Evolutionary conservation across 129 eudicot species (phyloP).

Genomic region (Arctium lappa): DNA sequence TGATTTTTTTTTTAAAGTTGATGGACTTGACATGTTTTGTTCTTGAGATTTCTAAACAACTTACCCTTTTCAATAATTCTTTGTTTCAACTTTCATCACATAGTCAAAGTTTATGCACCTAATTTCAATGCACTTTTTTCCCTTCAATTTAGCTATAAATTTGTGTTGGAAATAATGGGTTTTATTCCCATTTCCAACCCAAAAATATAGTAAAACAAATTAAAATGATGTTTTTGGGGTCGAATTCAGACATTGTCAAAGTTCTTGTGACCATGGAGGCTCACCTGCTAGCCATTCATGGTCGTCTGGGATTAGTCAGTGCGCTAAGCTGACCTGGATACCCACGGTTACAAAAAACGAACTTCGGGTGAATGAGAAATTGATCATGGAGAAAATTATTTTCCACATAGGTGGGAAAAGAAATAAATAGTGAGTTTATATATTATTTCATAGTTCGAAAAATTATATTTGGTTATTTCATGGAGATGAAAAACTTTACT

Average conservation of each 20-base stretch:
- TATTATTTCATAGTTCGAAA: no score
- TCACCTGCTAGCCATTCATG: neutral
- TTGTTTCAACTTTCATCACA: neutral
- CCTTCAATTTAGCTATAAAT: neutral
- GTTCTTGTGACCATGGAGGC: neutral
- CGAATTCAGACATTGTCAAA: neutral
- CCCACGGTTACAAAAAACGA: no score
- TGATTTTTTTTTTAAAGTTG: neutral
- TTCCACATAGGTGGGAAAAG: no score
- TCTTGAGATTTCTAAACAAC: conserved; percentile 28
- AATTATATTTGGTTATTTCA: no score
- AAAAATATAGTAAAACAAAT: neutral
- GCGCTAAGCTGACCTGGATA: no score
- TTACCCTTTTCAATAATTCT: conserved; percentile 9
- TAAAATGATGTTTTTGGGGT: neutral
- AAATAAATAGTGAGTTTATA: no score
- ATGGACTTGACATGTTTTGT: conserved; percentile 16
- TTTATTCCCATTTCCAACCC: neutral
- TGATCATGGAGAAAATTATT: no score
- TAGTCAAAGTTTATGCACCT: conserved; percentile 40
- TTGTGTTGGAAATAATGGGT: neutral
- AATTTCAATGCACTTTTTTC: neutral
- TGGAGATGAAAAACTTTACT: no score
- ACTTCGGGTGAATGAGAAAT: no score
- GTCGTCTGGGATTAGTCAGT: neutral